Percentiles rank a stretch among this genome's conserved stretches.
These are phyloP conservation scores for Eutrema heterophyllum DNA, from an alignment of 345 rosid species.

Conservation along the genomic window DNA sequence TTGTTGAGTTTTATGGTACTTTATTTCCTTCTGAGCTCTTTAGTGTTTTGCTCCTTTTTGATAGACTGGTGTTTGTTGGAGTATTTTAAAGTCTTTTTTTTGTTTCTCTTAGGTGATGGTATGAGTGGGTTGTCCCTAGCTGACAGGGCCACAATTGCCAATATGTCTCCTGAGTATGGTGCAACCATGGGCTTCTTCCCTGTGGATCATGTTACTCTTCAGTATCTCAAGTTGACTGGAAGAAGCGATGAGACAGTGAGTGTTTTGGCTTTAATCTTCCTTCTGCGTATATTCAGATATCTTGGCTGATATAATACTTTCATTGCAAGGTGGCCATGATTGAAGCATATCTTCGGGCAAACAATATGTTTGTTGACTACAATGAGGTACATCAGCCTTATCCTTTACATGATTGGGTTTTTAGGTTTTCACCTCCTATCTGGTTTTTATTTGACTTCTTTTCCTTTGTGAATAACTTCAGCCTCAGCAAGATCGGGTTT, in stretches of 20 bases:
- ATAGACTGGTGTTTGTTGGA: neutral
- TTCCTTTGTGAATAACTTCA: slow-evolving; percentile 7
- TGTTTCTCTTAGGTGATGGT: slow-evolving; percentile 71
- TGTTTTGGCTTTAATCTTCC: neutral
- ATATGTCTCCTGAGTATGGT: slow-evolving; percentile 98
- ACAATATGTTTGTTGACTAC: slow-evolving; percentile 90
- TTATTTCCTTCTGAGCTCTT: neutral
- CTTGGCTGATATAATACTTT: neutral
- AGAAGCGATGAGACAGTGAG: slow-evolving; percentile 85
- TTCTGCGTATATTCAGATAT: neutral
- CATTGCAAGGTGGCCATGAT: slow-evolving; percentile 45
- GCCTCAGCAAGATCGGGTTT: slow-evolving; percentile 31
- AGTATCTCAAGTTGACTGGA: slow-evolving; percentile 82
- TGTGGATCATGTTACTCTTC: slow-evolving; percentile 87
- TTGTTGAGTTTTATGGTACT: slow-evolving; percentile 94
- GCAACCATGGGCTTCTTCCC: slow-evolving; percentile 99
- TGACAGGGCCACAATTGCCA: slow-evolving; percentile 96
- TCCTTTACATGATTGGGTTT: neutral
- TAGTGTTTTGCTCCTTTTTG: neutral
- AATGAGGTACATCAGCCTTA: slow-evolving; percentile 52
- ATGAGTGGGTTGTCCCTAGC: slow-evolving; percentile 88
- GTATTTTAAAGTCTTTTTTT: slow-evolving; percentile 5
- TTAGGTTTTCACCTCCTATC: neutral
- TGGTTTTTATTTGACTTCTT: neutral
- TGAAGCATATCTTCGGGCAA: slow-evolving; percentile 81